Percentiles rank a stretch among this genome's conserved stretches.
phyloP scores from a whole-genome alignment of 73 alveolate species.

The Stentor coeruleus region DNA sequence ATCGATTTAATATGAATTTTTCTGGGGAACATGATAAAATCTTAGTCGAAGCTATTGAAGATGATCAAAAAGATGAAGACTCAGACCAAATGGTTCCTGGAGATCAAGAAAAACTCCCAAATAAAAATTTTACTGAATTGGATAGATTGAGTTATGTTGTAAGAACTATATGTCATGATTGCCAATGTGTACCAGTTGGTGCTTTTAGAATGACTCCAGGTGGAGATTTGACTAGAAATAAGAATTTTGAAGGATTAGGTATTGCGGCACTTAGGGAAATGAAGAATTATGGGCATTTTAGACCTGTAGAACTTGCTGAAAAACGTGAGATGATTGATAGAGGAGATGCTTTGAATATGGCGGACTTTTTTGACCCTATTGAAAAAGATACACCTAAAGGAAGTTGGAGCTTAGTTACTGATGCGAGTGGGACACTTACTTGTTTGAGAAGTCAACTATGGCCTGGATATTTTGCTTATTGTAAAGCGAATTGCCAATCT shows the following conservation, averaged over 20 bases:
- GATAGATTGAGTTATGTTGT: constrained; percentile 81
- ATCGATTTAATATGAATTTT: constrained; percentile 57
- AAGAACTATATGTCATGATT: constrained; percentile 69
- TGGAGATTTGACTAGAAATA: constrained; percentile 77
- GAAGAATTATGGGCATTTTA: constrained; percentile 70
- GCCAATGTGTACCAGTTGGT: constrained; percentile 91
- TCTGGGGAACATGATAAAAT: constrained; percentile 75
- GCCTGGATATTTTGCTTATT: constrained; percentile 79
- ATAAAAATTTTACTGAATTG: constrained; percentile 80
- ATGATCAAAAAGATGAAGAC: constrained; percentile 46
- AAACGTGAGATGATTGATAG: constrained; percentile 51
- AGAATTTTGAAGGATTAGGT: constrained; percentile 68
- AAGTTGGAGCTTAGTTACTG: constrained; percentile 73
- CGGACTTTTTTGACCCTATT: constrained; percentile 68
- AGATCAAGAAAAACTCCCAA: constrained; percentile 66
- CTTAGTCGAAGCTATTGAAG: constrained; percentile 44
- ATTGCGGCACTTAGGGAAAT: constrained; percentile 47
- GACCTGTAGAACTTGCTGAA: constrained; percentile 60
- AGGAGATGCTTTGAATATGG: constrained; percentile 62
- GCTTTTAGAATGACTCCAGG: constrained; percentile 83
- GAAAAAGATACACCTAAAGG: constrained; percentile 66
- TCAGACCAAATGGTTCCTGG: constrained; percentile 39
- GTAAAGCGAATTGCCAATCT: constrained; percentile 49
- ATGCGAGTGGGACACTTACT: constrained; percentile 49
- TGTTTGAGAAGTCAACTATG: constrained; percentile 69